phyloP scores from a whole-genome alignment of 2,329 filamentous ascomycete genomes.

The Ophidiomyces ophidiicola region DNA sequence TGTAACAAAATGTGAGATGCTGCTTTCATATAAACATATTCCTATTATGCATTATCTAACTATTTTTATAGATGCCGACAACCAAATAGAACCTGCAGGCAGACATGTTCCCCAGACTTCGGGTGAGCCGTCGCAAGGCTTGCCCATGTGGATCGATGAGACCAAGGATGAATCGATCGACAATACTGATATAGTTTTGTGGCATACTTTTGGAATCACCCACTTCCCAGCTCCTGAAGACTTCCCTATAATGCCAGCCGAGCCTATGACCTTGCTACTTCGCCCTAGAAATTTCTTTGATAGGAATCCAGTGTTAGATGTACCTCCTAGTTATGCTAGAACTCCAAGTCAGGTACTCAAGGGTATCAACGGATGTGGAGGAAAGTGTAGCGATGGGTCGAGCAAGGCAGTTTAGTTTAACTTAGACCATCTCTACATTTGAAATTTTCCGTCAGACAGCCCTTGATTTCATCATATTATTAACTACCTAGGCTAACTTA shows the following conservation, averaged over 20 bases:
- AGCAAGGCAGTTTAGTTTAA: slow-evolving; percentile 28
- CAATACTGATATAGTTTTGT: slow-evolving; percentile 77
- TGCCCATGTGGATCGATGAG: slow-evolving; percentile 59
- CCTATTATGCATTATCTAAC: slow-evolving; percentile 9
- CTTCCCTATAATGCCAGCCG: slow-evolving; percentile 81
- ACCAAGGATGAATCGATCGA: slow-evolving; percentile 58
- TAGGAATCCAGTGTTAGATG: slow-evolving; percentile 66
- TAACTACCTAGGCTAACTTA: neutral
- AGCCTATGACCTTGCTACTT: slow-evolving; percentile 70
- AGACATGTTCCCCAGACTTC: slow-evolving; percentile 81
- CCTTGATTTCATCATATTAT: neutral
- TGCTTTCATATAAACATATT: slow-evolving; percentile 4
- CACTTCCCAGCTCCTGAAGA: slow-evolving; percentile 86
- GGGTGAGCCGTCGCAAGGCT: slow-evolving; percentile 59
- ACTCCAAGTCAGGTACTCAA: slow-evolving; percentile 56
- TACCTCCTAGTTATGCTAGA: slow-evolving; percentile 61
- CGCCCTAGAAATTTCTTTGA: slow-evolving; percentile 73
- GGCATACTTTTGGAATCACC: slow-evolving; percentile 86
- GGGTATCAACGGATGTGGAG: slow-evolving; percentile 25
- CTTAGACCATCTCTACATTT: neutral
- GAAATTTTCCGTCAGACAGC: neutral
- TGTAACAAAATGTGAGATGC: slow-evolving; percentile 67
- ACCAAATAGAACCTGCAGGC: slow-evolving; percentile 72
- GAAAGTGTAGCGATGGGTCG: slow-evolving; percentile 26
- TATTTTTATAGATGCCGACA: slow-evolving; percentile 51